Base-by-base conservation (phyloP, 1,139 yeast genomes). In the Hyphopichia khmerensis region DNA sequence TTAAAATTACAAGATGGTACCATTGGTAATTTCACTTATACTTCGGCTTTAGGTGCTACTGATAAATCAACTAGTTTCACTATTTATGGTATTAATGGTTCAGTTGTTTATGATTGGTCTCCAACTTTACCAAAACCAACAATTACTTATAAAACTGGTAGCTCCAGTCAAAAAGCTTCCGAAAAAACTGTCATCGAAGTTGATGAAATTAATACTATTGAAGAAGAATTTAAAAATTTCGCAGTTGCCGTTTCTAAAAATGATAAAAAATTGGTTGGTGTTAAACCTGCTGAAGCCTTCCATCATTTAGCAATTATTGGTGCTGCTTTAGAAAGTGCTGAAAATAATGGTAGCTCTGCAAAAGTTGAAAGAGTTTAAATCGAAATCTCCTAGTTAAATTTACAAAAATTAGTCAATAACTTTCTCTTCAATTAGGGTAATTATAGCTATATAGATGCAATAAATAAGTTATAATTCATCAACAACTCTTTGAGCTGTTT, bases 301-400 rank as follows among this genome's bases (percentile, higher is more conserved):
- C 96, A 90, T 64, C 97, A 91, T 62, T 80, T 90, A 64, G 96
- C 96, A 9, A 79, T 88, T 53, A 80, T 91, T 45, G 95, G 80
- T 43, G 97, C 96, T 35, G 87, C 88, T 48, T 65, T 91, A 38
- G 84, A 85, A 48, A 84, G 95, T 45, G 79, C 90, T 33, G 60
- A 73, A 35, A 66, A 74, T 39, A 69, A 72, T 43, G 96, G 96
- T 50, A 64, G 69, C 42, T 65, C 77, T 35, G 83, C 83, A 27
- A 62, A 62, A 43, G 86, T 88, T 29, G 72, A 61, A 50, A 43
- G 39, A 18, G 57, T 60, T 29, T 54, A 38, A 31, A n/a, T n/a
- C n/a, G n/a, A n/a, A n/a, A n/a, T n/a, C n/a, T n/a, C n/a, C n/a
- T n/a, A n/a, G n/a, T n/a, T n/a, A n/a, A n/a, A n/a, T n/a, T n/a